Evolutionary conservation across 2,329 filamentous ascomycete genomes (phyloP).

Genomic region (Botryotinia narcissicola): DNA sequence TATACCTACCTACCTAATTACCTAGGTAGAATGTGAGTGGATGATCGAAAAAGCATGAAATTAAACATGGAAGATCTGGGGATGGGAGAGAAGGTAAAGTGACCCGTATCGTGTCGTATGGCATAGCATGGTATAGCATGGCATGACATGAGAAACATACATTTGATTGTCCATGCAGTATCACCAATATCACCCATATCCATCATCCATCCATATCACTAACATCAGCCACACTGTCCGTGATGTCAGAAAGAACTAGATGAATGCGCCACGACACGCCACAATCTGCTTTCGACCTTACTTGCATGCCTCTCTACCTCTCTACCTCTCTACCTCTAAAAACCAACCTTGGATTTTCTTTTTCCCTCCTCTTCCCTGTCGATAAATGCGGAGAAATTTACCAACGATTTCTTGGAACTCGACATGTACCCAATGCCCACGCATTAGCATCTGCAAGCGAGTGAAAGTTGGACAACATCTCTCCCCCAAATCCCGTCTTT

Average conservation of each 20-base stretch:
- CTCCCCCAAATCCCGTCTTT: background rate
- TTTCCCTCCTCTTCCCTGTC: background rate
- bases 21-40: no score
- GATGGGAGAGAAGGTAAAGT: background rate
- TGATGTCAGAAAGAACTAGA: background rate
- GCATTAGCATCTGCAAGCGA: constrained; percentile 6
- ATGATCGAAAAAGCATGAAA: background rate
- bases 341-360: background rate
- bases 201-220: background rate
- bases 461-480: background rate
- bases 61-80: constrained; percentile 1
- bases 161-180: background rate
- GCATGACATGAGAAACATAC: background rate
- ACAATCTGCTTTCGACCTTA: background rate
- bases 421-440: background rate
- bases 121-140: background rate
- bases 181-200: background rate
- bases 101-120: background rate
- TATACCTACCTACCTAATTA: background rate
- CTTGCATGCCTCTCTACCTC: background rate
- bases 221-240: constrained; percentile 1
- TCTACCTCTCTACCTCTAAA: no score
- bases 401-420: background rate
- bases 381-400: background rate
- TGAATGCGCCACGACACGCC: background rate